Percentiles rank a stretch among this genome's conserved stretches.
These are phyloP conservation scores for Apiospora koreana DNA, from an alignment of 2,329 filamentous ascomycete genomes.

Conservation along the genomic window DNA sequence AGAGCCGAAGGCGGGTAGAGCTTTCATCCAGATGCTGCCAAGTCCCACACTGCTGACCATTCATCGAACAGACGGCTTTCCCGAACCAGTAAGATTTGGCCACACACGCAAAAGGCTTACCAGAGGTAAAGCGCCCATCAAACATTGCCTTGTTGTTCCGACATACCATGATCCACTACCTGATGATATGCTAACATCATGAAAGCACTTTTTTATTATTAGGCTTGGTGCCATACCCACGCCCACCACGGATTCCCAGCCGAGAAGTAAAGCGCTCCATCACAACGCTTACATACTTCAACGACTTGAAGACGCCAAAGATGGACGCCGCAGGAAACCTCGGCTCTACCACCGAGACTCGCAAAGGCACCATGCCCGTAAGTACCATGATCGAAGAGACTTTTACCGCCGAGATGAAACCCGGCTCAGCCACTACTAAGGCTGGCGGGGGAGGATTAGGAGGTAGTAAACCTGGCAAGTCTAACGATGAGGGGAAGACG, in stretches of 20 bases:
- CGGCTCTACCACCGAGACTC: conserved; percentile 21
- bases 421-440: neutral
- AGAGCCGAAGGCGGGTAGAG: neutral
- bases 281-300: neutral
- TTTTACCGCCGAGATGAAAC: neutral
- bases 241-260: neutral
- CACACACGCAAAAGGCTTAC: neutral
- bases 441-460: neutral
- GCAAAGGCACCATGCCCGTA: conserved; percentile 19
- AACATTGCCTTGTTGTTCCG: conserved; percentile 15
- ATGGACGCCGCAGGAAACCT: conserved; percentile 24
- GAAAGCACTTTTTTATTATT: neutral
- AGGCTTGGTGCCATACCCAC: neutral
- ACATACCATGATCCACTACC: neutral
- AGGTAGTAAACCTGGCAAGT: neutral
- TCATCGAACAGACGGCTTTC: neutral
- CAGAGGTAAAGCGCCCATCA: neutral
- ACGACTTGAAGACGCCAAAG: conserved; percentile 15
- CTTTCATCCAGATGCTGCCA: neutral
- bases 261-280: neutral
- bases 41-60: neutral
- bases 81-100: neutral
- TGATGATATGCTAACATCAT: neutral
- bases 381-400: neutral
- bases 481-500: neutral